Percentiles rank a stretch among this genome's conserved stretches.
phyloP scores from a whole-genome alignment of 78 protist species.

The Dictyostelium brefeldianum region DNA sequence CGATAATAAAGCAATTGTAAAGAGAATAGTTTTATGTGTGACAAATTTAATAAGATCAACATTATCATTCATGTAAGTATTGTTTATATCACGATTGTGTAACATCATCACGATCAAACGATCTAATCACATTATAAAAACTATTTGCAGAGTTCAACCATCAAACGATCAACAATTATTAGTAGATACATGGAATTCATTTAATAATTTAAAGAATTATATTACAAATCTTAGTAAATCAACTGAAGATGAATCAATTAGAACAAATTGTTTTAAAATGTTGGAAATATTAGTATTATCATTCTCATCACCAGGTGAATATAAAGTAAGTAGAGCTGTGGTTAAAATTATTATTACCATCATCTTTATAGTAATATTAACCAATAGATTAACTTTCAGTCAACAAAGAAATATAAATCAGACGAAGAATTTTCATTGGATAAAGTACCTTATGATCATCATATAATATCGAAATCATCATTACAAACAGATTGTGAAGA shows the following conservation, averaged over 20 bases:
- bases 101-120: no score
- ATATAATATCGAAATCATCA: not conserved
- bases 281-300: constrained; percentile 47
- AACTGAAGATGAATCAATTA: constrained; percentile 33
- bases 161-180: not conserved
- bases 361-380: not conserved
- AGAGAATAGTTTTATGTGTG: constrained; percentile 53
- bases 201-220: constrained; percentile 22
- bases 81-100: not conserved
- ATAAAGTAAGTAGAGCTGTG: not conserved
- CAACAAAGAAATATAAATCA: constrained; percentile 16
- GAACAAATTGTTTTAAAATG: constrained; percentile 17
- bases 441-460: constrained; percentile 39
- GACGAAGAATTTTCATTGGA: constrained; percentile 71
- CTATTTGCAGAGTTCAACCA: not conserved
- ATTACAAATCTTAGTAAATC: constrained; percentile 16
- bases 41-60: constrained; percentile 58
- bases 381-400: not conserved
- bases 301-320: constrained; percentile 35
- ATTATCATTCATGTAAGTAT: constrained; percentile 49
- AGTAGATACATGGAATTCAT: constrained; percentile 38
- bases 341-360: not conserved
- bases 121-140: no score
- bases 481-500: constrained; percentile 29
- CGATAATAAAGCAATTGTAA: constrained; percentile 12